Evolutionary conservation across 306 rosid species (phyloP).

Genomic region (Alnus glutinosa): DNA sequence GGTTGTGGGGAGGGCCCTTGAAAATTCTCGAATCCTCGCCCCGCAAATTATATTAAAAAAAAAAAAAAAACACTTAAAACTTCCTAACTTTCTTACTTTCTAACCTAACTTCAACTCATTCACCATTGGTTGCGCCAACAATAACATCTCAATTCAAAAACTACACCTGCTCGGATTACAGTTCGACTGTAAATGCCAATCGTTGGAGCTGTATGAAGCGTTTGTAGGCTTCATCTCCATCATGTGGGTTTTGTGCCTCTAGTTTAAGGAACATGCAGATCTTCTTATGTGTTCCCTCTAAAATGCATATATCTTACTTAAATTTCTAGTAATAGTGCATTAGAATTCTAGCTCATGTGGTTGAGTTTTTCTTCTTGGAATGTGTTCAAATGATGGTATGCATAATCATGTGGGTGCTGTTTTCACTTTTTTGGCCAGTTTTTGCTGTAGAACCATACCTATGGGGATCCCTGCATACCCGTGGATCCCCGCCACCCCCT

Average conservation of each 20-base stretch:
- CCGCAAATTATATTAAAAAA: no score
- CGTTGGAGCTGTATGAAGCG: slow-evolving; percentile 57
- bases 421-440: no score
- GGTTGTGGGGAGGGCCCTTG: no score
- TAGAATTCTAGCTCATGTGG: neutral
- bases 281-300: neutral
- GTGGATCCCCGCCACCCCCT: no score
- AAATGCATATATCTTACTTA: neutral
- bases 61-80: no score
- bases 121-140: slow-evolving; percentile 35
- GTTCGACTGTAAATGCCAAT: neutral
- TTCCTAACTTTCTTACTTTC: no score
- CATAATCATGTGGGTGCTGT: no score
- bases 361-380: neutral
- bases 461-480: no score
- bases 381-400: neutral
- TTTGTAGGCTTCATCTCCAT: slow-evolving; percentile 47
- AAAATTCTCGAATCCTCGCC: no score
- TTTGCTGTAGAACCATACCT: no score
- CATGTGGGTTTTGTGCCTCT: slow-evolving; percentile 59
- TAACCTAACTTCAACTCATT: slow-evolving; percentile 35
- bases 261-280: slow-evolving; percentile 30
- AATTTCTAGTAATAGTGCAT: neutral
- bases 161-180: slow-evolving; percentile 41
- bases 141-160: slow-evolving; percentile 32